These are phyloP conservation scores for Penicillium paradoxum DNA, from an alignment of 495 filamentous ascomycete species.

Conservation along the genomic window DNA sequence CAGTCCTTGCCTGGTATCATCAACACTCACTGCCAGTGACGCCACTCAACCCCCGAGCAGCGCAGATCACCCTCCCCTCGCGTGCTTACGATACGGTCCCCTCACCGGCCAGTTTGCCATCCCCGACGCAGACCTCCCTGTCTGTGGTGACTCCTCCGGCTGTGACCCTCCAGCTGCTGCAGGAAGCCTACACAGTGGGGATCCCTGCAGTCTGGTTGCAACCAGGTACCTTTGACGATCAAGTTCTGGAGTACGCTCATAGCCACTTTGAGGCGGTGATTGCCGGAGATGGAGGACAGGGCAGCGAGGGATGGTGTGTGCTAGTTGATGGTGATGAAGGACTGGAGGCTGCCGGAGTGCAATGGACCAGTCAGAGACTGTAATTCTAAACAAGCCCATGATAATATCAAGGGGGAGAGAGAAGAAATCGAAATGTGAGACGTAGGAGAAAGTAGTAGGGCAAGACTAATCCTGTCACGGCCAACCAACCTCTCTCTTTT, in stretches of 20 bases:
- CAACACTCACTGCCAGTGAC: conserved; percentile 68
- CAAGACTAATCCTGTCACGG: not conserved
- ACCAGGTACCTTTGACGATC: conserved; percentile 78
- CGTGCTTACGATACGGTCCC: conserved; percentile 58
- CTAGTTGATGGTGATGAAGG: conserved; percentile 80
- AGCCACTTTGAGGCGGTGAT: conserved; percentile 64
- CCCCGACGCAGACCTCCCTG: conserved; percentile 64
- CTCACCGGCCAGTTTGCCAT: conserved; percentile 56
- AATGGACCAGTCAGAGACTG: conserved; percentile 42
- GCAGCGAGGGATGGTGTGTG: conserved; percentile 83
- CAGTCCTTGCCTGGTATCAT: conserved; percentile 89
- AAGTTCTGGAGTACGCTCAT: conserved; percentile 62
- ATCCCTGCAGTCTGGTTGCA: conserved; percentile 85
- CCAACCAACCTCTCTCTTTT: conserved; percentile 4
- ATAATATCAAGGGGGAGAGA: conserved; percentile 2
- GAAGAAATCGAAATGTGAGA: conserved; percentile 1
- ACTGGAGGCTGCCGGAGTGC: conserved; percentile 54
- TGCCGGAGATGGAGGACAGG: conserved; percentile 61
- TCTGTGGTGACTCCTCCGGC: conserved; percentile 83
- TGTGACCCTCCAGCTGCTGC: conserved; percentile 61
- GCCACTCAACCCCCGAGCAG: conserved; percentile 72
- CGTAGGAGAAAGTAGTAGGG: not conserved
- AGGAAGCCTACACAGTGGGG: conserved; percentile 75
- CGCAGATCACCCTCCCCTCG: conserved; percentile 52
- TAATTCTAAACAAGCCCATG: conserved; percentile 13